Evolutionary conservation across 768 basidiomycete species (phyloP).

Genomic region (Auricularia sp.): DNA sequence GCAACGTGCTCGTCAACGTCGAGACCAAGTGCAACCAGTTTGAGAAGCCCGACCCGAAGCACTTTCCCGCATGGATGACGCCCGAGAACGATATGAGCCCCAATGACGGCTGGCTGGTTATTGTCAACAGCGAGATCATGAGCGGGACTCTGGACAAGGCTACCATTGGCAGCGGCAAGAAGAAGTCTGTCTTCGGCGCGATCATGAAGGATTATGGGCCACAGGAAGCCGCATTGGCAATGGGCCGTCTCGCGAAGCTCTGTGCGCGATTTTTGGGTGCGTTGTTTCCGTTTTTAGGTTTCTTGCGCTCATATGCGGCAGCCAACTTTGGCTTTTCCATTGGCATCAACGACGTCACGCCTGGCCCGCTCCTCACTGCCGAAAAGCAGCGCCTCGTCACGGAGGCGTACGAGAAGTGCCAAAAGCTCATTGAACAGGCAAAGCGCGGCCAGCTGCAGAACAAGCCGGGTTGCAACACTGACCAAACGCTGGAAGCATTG

Average conservation of each 20-base stretch:
- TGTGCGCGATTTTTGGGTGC: conserved; percentile 87
- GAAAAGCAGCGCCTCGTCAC: conserved; percentile 84
- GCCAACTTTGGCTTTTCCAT: conserved; percentile 97
- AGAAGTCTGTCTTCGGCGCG: conserved; percentile 97
- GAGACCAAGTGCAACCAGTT: conserved; percentile 92
- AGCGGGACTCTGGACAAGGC: conserved; percentile 99
- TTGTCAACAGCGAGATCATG: conserved; percentile 98
- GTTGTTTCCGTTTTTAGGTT: conserved; percentile 15
- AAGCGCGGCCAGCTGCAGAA: conserved; percentile 90
- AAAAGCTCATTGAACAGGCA: conserved; percentile 77
- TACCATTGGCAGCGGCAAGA: conserved; percentile 95
- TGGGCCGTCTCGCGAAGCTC: conserved; percentile 93
- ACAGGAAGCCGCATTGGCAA: conserved; percentile 86
- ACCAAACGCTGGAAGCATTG: conserved; percentile 92
- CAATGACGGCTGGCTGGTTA: conserved; percentile 95
- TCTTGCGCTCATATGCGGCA: conserved; percentile 21
- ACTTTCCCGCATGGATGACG: conserved; percentile 47
- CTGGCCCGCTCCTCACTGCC: conserved; percentile 68
- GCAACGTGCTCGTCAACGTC: conserved; percentile 82
- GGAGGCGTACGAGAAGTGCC: conserved; percentile 79
- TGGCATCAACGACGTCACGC: conserved; percentile 97
- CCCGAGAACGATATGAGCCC: conserved; percentile 79
- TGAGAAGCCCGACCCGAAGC: conserved; percentile 56
- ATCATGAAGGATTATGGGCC: conserved; percentile 95
- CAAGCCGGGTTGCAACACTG: conserved; percentile 95